Percentiles rank a stretch among this genome's conserved stretches.
Conservation (phyloP, 1,284 basidiomycete species). For the Cryptococcus sp. region DNA sequence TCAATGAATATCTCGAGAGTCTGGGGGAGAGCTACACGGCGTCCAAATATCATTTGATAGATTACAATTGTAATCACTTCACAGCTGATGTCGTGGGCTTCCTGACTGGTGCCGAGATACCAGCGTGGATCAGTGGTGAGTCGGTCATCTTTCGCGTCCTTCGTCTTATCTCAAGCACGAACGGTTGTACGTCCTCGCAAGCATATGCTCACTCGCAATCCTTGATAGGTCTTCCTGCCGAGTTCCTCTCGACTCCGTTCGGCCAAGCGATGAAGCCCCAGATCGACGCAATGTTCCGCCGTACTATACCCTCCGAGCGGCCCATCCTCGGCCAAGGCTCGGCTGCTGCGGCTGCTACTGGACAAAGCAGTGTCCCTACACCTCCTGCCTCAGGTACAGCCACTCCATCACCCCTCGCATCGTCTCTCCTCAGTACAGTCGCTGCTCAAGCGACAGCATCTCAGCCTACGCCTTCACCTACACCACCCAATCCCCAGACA, state of each 20-base stretch:
- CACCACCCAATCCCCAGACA: constrained; percentile 56
- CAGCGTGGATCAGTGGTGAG: constrained; percentile 66
- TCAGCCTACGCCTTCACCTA: constrained; percentile 46
- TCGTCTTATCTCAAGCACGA: not conserved
- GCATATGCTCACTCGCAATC: not conserved
- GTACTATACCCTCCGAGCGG: constrained; percentile 55
- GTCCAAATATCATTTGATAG: constrained; percentile 89
- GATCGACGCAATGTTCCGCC: constrained; percentile 81
- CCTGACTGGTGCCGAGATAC: constrained; percentile 75
- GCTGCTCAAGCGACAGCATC: constrained; percentile 55
- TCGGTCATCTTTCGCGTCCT: constrained; percentile 3
- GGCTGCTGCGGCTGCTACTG: constrained; percentile 12
- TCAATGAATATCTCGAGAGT: constrained; percentile 74
- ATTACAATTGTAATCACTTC: constrained; percentile 75
- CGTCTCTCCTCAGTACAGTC: constrained; percentile 66
- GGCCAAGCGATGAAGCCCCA: constrained; percentile 81
- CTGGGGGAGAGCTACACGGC: constrained; percentile 79
- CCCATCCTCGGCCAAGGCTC: constrained; percentile 21
- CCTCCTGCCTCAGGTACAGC: constrained; percentile 48
- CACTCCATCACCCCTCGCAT: constrained; percentile 54
- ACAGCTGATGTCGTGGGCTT: constrained; percentile 84
- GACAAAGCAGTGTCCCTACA: constrained; percentile 40
- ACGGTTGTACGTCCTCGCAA: not conserved
- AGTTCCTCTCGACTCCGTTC: constrained; percentile 88
- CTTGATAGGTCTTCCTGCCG: constrained; percentile 71